A percentile compares a stretch with the other conserved stretches of the same genome.
Conservation (phyloP, 768 basidiomycete genomes). For the Russula sp. region DNA sequence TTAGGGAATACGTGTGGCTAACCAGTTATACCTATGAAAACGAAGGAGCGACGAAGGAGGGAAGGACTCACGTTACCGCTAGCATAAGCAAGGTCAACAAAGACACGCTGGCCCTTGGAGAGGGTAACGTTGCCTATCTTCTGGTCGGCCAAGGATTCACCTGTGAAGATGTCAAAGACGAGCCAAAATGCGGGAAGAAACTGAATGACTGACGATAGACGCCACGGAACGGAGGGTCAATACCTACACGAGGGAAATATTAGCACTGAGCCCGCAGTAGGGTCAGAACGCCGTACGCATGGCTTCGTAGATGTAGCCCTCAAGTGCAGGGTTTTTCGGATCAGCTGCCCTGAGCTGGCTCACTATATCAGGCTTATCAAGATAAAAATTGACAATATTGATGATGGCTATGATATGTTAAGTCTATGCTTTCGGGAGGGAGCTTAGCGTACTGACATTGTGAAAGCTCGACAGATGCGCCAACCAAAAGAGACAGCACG, state of each 20-base stretch:
- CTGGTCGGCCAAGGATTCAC: slow-evolving; percentile 44
- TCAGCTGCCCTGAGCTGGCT: slow-evolving; percentile 35
- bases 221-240: slow-evolving; percentile 69
- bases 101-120: slow-evolving; percentile 48
- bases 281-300: slow-evolving; percentile 46
- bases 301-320: slow-evolving; percentile 61
- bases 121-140: slow-evolving; percentile 38
- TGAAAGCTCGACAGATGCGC: slow-evolving; percentile 60
- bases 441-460: slow-evolving; percentile 41
- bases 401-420: slow-evolving; percentile 43
- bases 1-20: slow-evolving; percentile 50
- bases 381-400: slow-evolving; percentile 58
- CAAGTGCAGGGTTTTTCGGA: slow-evolving; percentile 37
- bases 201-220: slow-evolving; percentile 46
- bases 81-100: slow-evolving; percentile 55
- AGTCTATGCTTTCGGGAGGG: background rate
- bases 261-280: background rate
- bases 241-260: slow-evolving; percentile 37
- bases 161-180: slow-evolving; percentile 27
- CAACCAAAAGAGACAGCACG: slow-evolving; percentile 65
- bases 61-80: slow-evolving; percentile 42
- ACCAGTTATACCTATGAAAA: slow-evolving; percentile 1
- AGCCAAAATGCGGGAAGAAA: background rate
- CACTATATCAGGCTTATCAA: slow-evolving; percentile 38
- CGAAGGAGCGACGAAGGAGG: background rate